Percentiles rank a stretch among this genome's conserved stretches.
Conservation (phyloP, 345 rosid species). For the Citrus sp. region DNA sequence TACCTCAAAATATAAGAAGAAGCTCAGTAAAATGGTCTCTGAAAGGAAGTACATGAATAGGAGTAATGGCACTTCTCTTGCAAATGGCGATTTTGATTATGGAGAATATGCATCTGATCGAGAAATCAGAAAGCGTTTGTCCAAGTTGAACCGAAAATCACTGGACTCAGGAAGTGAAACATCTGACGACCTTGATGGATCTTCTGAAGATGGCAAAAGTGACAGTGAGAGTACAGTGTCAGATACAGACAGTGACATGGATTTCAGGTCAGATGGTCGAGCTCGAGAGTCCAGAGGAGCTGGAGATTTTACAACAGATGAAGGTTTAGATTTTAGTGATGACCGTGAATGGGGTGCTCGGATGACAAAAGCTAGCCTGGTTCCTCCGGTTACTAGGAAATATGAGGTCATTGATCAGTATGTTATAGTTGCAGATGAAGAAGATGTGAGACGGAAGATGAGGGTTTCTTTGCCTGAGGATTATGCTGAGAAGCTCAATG, state of each 20-base stretch:
- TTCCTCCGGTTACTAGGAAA: conserved; percentile 98
- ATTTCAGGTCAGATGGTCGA: conserved; percentile 59
- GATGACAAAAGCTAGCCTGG: conserved; percentile 96
- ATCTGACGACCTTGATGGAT: conserved; percentile 67
- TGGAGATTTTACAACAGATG: conserved; percentile 56
- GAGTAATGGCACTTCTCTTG: conserved; percentile 48
- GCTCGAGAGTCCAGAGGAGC: conserved; percentile 55
- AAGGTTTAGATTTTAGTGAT: conserved; percentile 57
- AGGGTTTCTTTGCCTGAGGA: conserved; percentile 92
- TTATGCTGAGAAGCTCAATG: conserved; percentile 87
- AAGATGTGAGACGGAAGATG: conserved; percentile 87
- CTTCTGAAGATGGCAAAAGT: conserved; percentile 66
- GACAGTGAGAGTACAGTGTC: conserved; percentile 70
- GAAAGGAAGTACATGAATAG: conserved; percentile 71
- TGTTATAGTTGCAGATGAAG: conserved; percentile 82
- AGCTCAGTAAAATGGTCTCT: conserved; percentile 38
- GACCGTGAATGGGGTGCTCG: conserved; percentile 99
- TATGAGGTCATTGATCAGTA: conserved; percentile 89
- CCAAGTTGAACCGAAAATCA: conserved; percentile 76
- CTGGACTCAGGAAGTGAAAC: conserved; percentile 90
- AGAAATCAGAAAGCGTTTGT: conserved; percentile 82
- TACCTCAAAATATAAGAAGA: conserved; percentile 64
- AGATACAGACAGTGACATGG: conserved; percentile 87
- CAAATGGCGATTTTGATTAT: conserved; percentile 52
- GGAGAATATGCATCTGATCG: conserved; percentile 88